A percentile compares a stretch with the other conserved stretches of the same genome.
Conservation (phyloP, 192 early-diverging fungal species). For the Chytriomyces confervae region DNA sequence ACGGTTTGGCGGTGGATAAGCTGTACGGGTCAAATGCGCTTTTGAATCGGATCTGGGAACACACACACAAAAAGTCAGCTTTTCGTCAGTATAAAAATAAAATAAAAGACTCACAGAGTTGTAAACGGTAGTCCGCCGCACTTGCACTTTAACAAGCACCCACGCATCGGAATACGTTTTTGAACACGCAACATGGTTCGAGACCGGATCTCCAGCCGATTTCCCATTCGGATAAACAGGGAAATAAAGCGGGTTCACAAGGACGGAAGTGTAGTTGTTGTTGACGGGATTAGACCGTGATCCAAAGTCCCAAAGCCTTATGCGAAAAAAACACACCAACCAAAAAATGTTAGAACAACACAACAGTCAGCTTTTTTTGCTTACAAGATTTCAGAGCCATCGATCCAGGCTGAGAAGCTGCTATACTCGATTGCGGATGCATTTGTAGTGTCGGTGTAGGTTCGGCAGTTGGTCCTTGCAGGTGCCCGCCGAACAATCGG, state of each 20-base stretch:
- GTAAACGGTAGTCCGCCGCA: not conserved
- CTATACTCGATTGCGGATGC: conserved; percentile 1
- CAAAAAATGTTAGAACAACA: not conserved
- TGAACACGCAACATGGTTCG: conserved; percentile 21
- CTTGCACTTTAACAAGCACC: conserved; percentile 11
- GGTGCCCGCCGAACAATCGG: not conserved
- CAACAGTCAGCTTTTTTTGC: not conserved
- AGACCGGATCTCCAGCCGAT: conserved; percentile 20
- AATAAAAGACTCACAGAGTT: conserved; percentile 25
- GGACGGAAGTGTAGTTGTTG: not conserved
- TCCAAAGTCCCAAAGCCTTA: conserved; percentile 35
- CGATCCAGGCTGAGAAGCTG: not conserved
- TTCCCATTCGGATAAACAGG: conserved; percentile 30
- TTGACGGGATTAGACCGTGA: not conserved
- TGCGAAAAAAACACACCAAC: not conserved
- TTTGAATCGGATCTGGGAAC: conserved; percentile 5
- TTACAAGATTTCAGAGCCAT: conserved; percentile 1
- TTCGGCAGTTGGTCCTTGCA: not conserved
- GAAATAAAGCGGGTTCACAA: conserved; percentile 28
- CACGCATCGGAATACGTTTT: conserved; percentile 34
- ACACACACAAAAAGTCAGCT: not conserved
- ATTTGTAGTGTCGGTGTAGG: conserved; percentile 3
- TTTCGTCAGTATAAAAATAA: too few relatives aligned
- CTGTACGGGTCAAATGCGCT: conserved; percentile 21
- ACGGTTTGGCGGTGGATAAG: not conserved